Evolutionary conservation across 805 yeast genomes (phyloP).

Genomic region (Debaryomyces castellii): DNA sequence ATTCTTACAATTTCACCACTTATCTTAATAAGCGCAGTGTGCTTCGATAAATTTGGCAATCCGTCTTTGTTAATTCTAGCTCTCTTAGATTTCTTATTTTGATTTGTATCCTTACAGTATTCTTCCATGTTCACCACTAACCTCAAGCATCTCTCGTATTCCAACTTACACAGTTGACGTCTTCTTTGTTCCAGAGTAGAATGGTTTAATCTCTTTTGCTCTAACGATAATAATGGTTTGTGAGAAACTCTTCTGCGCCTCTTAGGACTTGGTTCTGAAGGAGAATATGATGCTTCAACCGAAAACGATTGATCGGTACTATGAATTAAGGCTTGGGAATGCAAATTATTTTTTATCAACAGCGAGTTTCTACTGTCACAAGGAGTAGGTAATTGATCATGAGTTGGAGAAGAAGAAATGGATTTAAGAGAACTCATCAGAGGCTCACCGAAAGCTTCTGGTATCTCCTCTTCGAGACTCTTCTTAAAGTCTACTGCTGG

Average conservation of each 20-base stretch:
- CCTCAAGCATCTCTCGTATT: conserved; percentile 42
- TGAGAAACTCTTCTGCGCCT: conserved; percentile 28
- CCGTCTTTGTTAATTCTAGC: conserved; percentile 43
- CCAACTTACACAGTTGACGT: conserved; percentile 43
- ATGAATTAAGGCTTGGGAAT: neutral
- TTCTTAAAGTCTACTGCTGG: conserved; percentile 10
- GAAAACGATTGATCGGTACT: conserved; percentile 1
- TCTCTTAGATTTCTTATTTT: conserved; percentile 32
- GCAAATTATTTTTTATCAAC: conserved; percentile 5
- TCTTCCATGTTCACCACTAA: conserved; percentile 41
- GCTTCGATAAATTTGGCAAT: conserved; percentile 44
- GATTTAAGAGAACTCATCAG: conserved; percentile 14
- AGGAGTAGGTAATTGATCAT: conserved; percentile 32
- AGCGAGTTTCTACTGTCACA: conserved; percentile 28
- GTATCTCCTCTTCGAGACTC: conserved; percentile 24
- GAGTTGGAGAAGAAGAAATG: conserved; percentile 3
- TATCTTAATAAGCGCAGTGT: conserved; percentile 40
- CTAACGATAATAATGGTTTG: conserved; percentile 37
- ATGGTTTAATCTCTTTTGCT: conserved; percentile 43
- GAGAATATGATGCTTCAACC: neutral
- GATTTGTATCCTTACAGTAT: conserved; percentile 28
- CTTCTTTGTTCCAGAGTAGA: conserved; percentile 43
- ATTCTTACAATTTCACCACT: conserved; percentile 37
- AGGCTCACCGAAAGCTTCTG: conserved; percentile 33
- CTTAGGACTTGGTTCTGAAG: conserved; percentile 8